A percentile compares a stretch with the other conserved stretches of the same genome.
phyloP scores from a whole-genome alignment of 345 rosid species.

The Linum tenue region DNA sequence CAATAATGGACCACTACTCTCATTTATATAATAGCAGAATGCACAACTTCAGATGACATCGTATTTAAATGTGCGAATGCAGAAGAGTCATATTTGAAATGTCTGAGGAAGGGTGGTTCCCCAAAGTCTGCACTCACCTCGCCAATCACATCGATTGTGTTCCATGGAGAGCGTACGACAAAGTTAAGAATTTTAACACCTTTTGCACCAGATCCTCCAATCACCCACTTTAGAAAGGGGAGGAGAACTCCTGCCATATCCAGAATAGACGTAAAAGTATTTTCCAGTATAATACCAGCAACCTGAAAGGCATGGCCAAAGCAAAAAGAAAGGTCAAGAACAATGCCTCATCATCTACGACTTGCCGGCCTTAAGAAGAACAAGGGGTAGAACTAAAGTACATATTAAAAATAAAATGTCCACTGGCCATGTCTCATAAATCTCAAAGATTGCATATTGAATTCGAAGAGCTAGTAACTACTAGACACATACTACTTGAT shows the following conservation, averaged over 20 bases:
- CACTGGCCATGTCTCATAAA: too few relatives aligned
- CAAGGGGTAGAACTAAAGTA: too few relatives aligned
- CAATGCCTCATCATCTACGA: background rate
- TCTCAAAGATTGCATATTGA: too few relatives aligned
- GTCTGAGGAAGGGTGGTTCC: background rate
- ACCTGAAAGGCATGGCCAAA: conserved; percentile 34
- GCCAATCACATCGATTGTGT: conserved; percentile 67
- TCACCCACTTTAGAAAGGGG: conserved; percentile 93
- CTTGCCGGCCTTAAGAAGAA: background rate
- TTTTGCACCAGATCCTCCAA: conserved; percentile 72
- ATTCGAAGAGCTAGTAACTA: too few relatives aligned
- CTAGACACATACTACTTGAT: too few relatives aligned
- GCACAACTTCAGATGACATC: background rate
- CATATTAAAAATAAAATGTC: too few relatives aligned
- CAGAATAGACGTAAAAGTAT: conserved; percentile 93
- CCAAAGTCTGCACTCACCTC: conserved; percentile 63
- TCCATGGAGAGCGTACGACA: conserved; percentile 97
- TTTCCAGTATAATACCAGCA: conserved; percentile 76
- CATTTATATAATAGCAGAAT: background rate
- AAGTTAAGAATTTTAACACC: conserved; percentile 77
- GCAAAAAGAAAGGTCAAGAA: conserved; percentile 3
- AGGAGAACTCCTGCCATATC: conserved; percentile 97
- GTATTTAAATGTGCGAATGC: conserved; percentile 20
- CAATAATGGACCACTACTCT: too few relatives aligned
- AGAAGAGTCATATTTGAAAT: background rate